These are phyloP conservation scores for Aspergillus arachidicola DNA, from an alignment of 2,329 filamentous ascomycete genomes.

Conservation along the genomic window DNA sequence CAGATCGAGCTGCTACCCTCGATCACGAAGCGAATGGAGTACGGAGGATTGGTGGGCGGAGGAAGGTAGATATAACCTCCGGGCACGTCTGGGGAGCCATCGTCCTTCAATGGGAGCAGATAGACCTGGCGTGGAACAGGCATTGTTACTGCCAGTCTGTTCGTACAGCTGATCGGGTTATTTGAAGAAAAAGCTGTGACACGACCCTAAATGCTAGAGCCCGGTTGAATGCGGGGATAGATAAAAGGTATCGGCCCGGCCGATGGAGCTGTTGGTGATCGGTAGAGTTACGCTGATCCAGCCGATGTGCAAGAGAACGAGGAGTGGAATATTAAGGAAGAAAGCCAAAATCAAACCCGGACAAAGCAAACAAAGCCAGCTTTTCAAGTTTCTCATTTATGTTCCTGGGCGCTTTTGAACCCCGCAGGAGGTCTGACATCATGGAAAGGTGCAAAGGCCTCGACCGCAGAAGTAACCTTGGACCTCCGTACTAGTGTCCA, in stretches of 20 bases:
- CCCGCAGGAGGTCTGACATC: constrained; percentile 27
- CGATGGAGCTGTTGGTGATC: background rate
- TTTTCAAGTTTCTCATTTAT: constrained; percentile 6
- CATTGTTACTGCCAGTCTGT: constrained; percentile 6
- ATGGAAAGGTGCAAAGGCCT: constrained; percentile 6
- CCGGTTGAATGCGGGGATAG: background rate
- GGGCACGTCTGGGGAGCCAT: constrained; percentile 85
- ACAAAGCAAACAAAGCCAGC: background rate
- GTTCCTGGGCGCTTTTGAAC: constrained; percentile 20
- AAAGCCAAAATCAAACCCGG: background rate
- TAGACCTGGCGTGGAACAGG: constrained; percentile 66
- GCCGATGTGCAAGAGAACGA: background rate
- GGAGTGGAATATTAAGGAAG: background rate
- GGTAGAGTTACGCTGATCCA: background rate
- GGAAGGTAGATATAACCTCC: constrained; percentile 92
- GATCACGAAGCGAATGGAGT: constrained; percentile 84
- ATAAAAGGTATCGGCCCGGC: background rate
- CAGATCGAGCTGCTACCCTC: constrained; percentile 96
- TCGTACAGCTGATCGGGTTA: background rate
- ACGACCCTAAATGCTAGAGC: too few relatives aligned
- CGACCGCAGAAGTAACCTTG: constrained; percentile 3
- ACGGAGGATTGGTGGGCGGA: constrained; percentile 70
- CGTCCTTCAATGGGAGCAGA: constrained; percentile 85
- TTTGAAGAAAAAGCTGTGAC: too few relatives aligned
- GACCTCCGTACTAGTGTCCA: constrained; percentile 8